Evolutionary conservation across 176 grass and related monocot species (phyloP).

Genomic region (Pontederia paniculata): DNA sequence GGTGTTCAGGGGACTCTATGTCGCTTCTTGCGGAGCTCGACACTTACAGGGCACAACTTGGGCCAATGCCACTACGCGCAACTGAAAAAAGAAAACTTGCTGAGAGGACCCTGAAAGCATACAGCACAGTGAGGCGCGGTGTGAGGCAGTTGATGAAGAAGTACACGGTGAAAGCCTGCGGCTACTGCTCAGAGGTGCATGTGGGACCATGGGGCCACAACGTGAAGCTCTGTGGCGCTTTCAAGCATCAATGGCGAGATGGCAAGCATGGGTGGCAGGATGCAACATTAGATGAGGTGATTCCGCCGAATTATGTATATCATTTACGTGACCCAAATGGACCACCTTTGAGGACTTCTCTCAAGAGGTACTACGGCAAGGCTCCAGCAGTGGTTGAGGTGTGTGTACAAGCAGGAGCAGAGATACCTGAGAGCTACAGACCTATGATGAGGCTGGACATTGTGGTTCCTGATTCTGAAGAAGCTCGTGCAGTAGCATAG

Average conservation of each 20-base stretch:
- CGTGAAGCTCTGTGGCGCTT: conserved; percentile 79
- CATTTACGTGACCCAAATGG: conserved; percentile 52
- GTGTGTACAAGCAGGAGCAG: conserved; percentile 81
- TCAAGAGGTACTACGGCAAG: conserved; percentile 80
- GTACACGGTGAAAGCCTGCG: conserved; percentile 84
- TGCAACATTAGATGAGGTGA: conserved; percentile 61
- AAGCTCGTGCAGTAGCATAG: conserved; percentile 56
- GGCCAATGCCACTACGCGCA: conserved; percentile 10
- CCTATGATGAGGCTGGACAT: conserved; percentile 88
- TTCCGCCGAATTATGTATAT: conserved; percentile 74
- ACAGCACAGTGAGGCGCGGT: conserved; percentile 39
- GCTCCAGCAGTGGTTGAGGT: conserved; percentile 66
- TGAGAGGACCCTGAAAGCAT: conserved; percentile 65
- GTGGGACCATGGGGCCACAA: conserved; percentile 87
- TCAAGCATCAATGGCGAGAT: conserved; percentile 92
- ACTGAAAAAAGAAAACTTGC: conserved; percentile 44
- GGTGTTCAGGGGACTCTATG: conserved; percentile 38
- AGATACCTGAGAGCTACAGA: conserved; percentile 47
- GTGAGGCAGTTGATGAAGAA: conserved; percentile 55
- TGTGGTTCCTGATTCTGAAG: conserved; percentile 52
- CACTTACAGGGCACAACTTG: conserved; percentile 42
- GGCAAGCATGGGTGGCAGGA: conserved; percentile 98
- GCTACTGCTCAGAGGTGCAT: conserved; percentile 86
- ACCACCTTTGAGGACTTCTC: conserved; percentile 35
- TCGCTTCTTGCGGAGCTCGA: conserved; percentile 70